Conservation (phyloP, 73 alveolate genomes). For the Paramecium sexaurelia region DNA sequence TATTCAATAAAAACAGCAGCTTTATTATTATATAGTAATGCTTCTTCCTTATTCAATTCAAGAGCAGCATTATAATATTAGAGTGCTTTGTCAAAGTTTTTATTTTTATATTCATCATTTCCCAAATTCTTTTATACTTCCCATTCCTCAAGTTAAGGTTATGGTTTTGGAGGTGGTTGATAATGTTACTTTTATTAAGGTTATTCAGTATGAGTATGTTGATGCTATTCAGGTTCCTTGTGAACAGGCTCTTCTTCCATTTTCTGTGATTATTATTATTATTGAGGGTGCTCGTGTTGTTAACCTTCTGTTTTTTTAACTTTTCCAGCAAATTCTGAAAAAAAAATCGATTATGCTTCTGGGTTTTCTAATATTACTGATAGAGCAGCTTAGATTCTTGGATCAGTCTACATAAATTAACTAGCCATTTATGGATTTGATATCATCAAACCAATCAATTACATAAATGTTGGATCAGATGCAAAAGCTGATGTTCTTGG, state of each 20-base stretch:
- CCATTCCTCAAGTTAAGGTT: slow-evolving; percentile 67
- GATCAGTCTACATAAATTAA: slow-evolving; percentile 38
- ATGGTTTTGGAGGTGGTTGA: neutral
- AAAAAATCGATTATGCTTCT: slow-evolving; percentile 1
- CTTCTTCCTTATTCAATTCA: slow-evolving; percentile 82
- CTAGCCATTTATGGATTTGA: slow-evolving; percentile 39
- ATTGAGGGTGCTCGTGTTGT: neutral
- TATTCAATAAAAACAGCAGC: slow-evolving; percentile 93
- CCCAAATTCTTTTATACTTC: slow-evolving; percentile 90
- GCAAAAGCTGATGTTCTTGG: slow-evolving; percentile 40
- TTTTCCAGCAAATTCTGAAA: slow-evolving; percentile 53
- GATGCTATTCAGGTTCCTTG: neutral
- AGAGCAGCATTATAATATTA: slow-evolving; percentile 87
- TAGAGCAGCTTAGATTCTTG: slow-evolving; percentile 39
- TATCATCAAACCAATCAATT: slow-evolving; percentile 25
- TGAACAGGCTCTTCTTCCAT: slow-evolving; percentile 64
- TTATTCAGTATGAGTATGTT: neutral
- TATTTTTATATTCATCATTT: slow-evolving; percentile 86
- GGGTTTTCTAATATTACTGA: slow-evolving; percentile 45
- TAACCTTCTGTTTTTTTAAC: slow-evolving; percentile 15
- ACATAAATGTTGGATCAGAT: slow-evolving; percentile 20
- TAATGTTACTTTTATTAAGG: neutral
- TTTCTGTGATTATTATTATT: slow-evolving; percentile 31
- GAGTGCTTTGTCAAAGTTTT: slow-evolving; percentile 90
- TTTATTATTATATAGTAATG: slow-evolving; percentile 80